Percentiles rank a stretch among this genome's conserved stretches.
Evolutionary conservation across 352 stramenopile species (phyloP).

Genomic region (Globisporangium cylindrosporum): DNA sequence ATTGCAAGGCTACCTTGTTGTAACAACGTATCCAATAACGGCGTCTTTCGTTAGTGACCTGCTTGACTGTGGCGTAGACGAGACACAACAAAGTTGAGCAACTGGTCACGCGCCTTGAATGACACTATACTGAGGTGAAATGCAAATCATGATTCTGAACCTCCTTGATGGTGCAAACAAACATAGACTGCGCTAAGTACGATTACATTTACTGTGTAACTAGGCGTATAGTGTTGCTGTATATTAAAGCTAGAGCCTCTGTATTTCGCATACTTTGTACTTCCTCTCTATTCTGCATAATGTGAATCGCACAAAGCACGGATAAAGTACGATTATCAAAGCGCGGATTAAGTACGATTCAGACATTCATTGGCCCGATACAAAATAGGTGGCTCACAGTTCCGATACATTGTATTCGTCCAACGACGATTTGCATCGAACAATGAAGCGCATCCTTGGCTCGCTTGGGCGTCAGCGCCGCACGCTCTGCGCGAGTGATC

Average conservation of each 20-base stretch:
- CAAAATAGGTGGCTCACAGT: slow-evolving; percentile 10
- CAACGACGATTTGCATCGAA: neutral
- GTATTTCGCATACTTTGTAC: too few relatives aligned
- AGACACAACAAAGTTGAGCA: neutral
- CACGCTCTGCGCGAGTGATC: neutral
- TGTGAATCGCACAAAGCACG: too few relatives aligned
- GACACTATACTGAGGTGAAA: slow-evolving; percentile 8
- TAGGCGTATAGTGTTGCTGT: too few relatives aligned
- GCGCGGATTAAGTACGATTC: slow-evolving; percentile 4
- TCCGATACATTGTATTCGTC: neutral
- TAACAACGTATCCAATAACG: neutral
- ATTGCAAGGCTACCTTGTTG: neutral
- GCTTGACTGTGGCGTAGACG: neutral
- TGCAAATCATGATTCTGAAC: slow-evolving; percentile 4
- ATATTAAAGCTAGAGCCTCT: too few relatives aligned
- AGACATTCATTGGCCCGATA: neutral
- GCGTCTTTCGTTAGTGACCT: slow-evolving; percentile 2
- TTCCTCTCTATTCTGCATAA: too few relatives aligned
- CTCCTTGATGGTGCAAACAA: neutral
- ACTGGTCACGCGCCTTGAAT: slow-evolving; percentile 20
- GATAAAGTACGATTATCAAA: neutral
- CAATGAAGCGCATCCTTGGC: slow-evolving; percentile 11
- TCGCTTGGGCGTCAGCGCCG: slow-evolving; percentile 1
- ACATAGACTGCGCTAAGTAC: neutral
- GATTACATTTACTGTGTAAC: slow-evolving; percentile 1